Conservation (phyloP, 228 moss, liverwort and hornwort species). For the Sphagnum fallax region DNA sequence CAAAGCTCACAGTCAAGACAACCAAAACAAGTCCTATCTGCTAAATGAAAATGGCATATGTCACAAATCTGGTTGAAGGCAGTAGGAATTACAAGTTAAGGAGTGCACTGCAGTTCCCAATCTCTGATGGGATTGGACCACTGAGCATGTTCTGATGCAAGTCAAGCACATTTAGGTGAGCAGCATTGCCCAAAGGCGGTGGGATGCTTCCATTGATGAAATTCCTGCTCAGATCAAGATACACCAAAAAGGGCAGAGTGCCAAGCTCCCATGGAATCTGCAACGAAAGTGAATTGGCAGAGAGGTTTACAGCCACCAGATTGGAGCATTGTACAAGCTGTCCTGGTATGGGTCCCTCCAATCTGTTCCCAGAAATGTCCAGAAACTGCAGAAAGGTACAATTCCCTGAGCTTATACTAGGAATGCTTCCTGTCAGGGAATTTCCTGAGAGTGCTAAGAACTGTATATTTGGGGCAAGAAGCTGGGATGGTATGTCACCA, state of each 20-base stretch:
- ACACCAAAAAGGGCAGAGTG: conserved; percentile 39
- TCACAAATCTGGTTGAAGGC: no score
- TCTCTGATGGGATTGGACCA: conserved; percentile 52
- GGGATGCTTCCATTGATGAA: conserved; percentile 54
- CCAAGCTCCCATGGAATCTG: conserved; percentile 58
- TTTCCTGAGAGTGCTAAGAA: conserved; percentile 52
- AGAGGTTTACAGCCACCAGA: conserved; percentile 56
- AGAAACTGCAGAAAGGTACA: conserved; percentile 72
- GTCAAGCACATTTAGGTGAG: conserved; percentile 37
- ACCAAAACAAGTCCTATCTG: no score
- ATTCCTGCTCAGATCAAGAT: conserved; percentile 73
- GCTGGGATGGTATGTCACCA: conserved; percentile 34
- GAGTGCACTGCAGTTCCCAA: conserved; percentile 78
- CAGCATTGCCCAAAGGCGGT: conserved; percentile 46
- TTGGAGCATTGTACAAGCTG: conserved; percentile 66
- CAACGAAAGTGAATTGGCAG: conserved; percentile 51
- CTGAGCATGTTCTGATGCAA: conserved; percentile 58
- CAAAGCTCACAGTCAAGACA: no score
- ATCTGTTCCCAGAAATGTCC: conserved; percentile 56
- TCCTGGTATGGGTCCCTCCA: conserved; percentile 46
- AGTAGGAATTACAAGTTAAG: conserved; percentile 41
- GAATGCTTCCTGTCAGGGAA: conserved; percentile 51
- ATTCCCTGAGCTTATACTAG: conserved; percentile 33
- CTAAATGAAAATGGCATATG: no score
- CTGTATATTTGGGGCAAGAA: conserved; percentile 48